phyloP scores from a whole-genome alignment of 148 eudicot genomes.

The Diospyros lotus region DNA sequence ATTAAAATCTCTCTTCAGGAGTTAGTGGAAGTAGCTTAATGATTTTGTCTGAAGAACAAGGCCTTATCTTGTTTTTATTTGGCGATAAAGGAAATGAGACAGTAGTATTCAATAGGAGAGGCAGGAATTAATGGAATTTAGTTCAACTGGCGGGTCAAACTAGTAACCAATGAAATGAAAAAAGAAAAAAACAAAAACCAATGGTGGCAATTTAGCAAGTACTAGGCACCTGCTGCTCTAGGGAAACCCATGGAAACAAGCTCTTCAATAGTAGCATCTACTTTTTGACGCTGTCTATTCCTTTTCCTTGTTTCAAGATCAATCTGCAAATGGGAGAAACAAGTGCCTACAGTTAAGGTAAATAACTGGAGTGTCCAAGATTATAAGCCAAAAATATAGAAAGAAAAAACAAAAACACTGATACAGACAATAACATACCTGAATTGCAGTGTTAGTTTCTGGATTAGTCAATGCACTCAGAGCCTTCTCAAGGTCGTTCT shows the following conservation, averaged over 20 bases:
- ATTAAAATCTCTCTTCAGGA: neutral
- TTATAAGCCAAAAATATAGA: neutral
- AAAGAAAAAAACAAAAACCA: neutral
- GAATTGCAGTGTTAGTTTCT: constrained; percentile 62
- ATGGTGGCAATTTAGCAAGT: neutral
- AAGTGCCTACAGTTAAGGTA: neutral
- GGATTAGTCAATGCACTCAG: constrained; percentile 87
- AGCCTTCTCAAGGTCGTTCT: constrained; percentile 75
- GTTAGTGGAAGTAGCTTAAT: neutral
- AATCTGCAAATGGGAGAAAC: constrained; percentile 38
- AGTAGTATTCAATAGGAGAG: neutral
- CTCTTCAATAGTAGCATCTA: constrained; percentile 37
- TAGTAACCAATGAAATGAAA: neutral
- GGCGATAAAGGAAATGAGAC: no score
- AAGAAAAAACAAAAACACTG: neutral
- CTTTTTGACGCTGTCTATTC: constrained; percentile 43
- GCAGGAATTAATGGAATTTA: neutral
- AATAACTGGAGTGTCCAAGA: no score
- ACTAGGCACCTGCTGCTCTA: constrained; percentile 48
- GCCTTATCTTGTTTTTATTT: neutral
- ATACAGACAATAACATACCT: constrained; percentile 35
- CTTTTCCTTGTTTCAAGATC: constrained; percentile 67
- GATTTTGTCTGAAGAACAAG: neutral
- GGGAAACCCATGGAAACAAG: constrained; percentile 69
- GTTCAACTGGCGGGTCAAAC: neutral